phyloP scores from a whole-genome alignment of 2,329 filamentous ascomycete species.

The Thielaviopsis musarum region DNA sequence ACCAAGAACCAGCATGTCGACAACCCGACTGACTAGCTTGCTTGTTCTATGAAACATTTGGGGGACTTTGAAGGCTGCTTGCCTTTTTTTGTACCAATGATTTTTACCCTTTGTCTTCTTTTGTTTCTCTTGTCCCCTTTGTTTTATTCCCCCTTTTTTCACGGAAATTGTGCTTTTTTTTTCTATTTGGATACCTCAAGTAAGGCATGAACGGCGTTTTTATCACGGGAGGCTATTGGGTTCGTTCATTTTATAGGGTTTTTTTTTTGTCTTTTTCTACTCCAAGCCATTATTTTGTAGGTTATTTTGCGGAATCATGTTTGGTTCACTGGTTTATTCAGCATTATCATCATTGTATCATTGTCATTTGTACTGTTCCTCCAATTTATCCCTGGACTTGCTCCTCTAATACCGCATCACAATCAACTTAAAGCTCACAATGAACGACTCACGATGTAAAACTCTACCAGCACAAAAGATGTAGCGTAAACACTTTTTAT shows the following conservation, averaged over 20 bases:
- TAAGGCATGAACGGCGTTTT: slow-evolving; percentile 12
- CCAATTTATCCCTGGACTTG: background rate
- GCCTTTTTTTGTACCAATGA: background rate
- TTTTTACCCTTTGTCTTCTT: background rate
- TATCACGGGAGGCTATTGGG: slow-evolving; percentile 13
- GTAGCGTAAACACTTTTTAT: background rate
- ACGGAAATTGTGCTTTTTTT: background rate
- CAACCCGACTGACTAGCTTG: too few relatives aligned
- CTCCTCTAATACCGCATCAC: background rate
- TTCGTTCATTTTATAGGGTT: background rate
- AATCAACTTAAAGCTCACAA: background rate
- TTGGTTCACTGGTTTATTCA: background rate
- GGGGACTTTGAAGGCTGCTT: background rate
- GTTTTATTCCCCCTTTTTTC: background rate
- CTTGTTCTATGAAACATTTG: background rate
- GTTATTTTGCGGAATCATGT: background rate
- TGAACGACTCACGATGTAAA: too few relatives aligned
- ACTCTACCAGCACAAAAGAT: background rate
- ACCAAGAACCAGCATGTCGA: too few relatives aligned
- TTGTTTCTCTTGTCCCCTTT: background rate
- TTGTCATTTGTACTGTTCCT: background rate
- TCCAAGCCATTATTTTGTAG: slow-evolving; percentile 4
- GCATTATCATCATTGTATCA: background rate
- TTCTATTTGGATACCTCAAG: slow-evolving; percentile 1
- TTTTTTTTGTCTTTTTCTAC: slow-evolving; percentile 13